Percentiles rank a stretch among this genome's conserved stretches.
Conservation (phyloP, 2,329 filamentous ascomycete genomes). For the Pseudogymnoascus sp. region DNA sequence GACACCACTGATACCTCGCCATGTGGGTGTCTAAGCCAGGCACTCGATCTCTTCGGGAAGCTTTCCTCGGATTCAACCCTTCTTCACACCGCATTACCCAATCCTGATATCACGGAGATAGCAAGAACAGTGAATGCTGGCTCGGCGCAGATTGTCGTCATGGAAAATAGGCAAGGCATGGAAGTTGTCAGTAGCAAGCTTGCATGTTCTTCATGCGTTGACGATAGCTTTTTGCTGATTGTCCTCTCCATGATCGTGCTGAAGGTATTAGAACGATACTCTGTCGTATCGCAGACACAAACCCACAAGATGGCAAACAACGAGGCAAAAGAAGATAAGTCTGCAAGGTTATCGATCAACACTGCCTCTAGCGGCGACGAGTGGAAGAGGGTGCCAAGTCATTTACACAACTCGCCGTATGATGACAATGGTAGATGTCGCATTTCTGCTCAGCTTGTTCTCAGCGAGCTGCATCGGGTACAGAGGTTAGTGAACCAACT, state of each 20-base stretch:
- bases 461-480: slow-evolving; percentile 32
- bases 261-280: slow-evolving; percentile 31
- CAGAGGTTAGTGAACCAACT: slow-evolving; percentile 28
- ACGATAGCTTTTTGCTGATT: slow-evolving; percentile 29
- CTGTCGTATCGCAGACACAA: slow-evolving; percentile 19
- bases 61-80: slow-evolving; percentile 17
- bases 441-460: slow-evolving; percentile 30
- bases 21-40: slow-evolving; percentile 20
- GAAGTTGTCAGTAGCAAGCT: slow-evolving; percentile 29
- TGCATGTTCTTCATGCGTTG: slow-evolving; percentile 27
- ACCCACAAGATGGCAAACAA: neutral
- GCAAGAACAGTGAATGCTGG: neutral
- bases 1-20: neutral
- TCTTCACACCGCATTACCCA: too few relatives aligned
- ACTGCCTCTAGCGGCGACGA: slow-evolving; percentile 21
- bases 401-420: neutral
- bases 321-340: neutral
- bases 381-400: neutral
- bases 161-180: slow-evolving; percentile 27
- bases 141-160: slow-evolving; percentile 21
- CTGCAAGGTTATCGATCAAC: slow-evolving; percentile 9
- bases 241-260: slow-evolving; percentile 30
- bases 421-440: slow-evolving; percentile 12
- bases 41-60: slow-evolving; percentile 23
- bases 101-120: neutral